These are phyloP conservation scores for Roridomyces roridus DNA, from an alignment of 768 basidiomycete species.

Conservation along the genomic window DNA sequence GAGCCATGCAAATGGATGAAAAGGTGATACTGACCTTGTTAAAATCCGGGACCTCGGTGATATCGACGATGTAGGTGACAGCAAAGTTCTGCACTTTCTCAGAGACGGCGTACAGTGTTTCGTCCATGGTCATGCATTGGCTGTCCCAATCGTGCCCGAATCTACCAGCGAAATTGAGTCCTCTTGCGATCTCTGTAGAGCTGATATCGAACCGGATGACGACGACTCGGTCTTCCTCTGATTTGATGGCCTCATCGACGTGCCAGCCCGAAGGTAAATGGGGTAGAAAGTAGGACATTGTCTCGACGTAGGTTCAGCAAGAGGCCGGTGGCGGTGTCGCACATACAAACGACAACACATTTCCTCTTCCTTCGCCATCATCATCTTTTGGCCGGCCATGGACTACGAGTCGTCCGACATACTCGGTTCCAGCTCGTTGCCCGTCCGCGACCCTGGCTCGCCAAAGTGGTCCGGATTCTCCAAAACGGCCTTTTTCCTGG, in stretches of 20 bases:
- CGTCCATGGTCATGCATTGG: constrained; percentile 99
- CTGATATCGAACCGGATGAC: constrained; percentile 94
- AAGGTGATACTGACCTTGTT: constrained; percentile 74
- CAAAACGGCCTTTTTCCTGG: constrained; percentile 42
- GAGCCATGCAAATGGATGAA: neutral
- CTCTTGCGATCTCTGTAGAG: constrained; percentile 43
- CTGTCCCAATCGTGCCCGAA: constrained; percentile 84
- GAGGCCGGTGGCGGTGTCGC: too few relatives aligned
- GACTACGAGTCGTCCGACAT: constrained; percentile 75
- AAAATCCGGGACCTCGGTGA: constrained; percentile 97
- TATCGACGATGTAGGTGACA: constrained; percentile 94
- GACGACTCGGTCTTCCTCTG: constrained; percentile 95
- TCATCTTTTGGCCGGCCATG: constrained; percentile 46
- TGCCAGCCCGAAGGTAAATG: constrained; percentile 96
- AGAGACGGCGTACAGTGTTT: constrained; percentile 88
- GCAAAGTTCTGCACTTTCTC: constrained; percentile 99
- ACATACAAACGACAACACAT: neutral
- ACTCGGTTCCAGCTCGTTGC: constrained; percentile 62
- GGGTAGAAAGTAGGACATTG: constrained; percentile 61
- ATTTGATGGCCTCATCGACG: constrained; percentile 98
- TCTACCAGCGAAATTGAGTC: neutral
- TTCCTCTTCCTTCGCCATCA: constrained; percentile 25
- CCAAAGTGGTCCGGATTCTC: constrained; percentile 43
- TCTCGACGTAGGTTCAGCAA: too few relatives aligned
- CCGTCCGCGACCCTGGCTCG: constrained; percentile 36